Conservation (phyloP, 495 filamentous ascomycete species). For the Talaromyces trachyspermus region DNA sequence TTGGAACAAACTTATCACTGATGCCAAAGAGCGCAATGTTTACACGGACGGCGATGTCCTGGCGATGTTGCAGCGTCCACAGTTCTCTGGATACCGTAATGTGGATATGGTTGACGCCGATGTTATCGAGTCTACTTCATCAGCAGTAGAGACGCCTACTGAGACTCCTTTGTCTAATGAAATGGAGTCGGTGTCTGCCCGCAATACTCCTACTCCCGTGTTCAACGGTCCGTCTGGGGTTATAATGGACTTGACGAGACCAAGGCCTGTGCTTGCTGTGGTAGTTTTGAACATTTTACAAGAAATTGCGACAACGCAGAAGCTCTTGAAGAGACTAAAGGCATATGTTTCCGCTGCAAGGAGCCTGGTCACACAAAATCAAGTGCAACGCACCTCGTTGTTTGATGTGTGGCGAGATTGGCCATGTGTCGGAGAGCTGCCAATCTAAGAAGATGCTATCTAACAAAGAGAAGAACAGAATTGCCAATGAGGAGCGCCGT, state of each 20-base stretch:
- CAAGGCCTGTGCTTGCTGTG: constrained; percentile 38
- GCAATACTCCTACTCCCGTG: constrained; percentile 17
- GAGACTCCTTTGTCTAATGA: constrained; percentile 16
- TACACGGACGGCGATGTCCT: constrained; percentile 68
- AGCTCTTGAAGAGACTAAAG: constrained; percentile 26
- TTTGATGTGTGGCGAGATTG: constrained; percentile 38
- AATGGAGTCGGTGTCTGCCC: constrained; percentile 18
- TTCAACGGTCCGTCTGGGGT: constrained; percentile 40
- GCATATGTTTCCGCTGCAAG: constrained; percentile 40
- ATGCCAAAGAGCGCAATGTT: constrained; percentile 64
- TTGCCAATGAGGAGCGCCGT: constrained; percentile 27
- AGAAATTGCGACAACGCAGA: constrained; percentile 41
- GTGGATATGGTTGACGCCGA: constrained; percentile 41
- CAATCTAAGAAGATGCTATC: constrained; percentile 23
- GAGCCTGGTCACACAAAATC: constrained; percentile 28
- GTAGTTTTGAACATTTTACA: constrained; percentile 41
- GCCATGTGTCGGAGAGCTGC: constrained; percentile 32
- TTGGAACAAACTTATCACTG: constrained; percentile 77
- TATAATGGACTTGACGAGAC: constrained; percentile 34
- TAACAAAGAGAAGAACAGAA: constrained; percentile 24
- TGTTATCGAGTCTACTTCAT: constrained; percentile 5
- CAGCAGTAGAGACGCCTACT: constrained; percentile 7
- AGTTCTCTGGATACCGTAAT: constrained; percentile 39
- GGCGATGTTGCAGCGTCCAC: constrained; percentile 40
- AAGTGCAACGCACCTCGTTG: constrained; percentile 38